A percentile compares a stretch with the other conserved stretches of the same genome.
phyloP scores from a whole-genome alignment of 345 rosid genomes.

The Corchorus olitorius region DNA sequence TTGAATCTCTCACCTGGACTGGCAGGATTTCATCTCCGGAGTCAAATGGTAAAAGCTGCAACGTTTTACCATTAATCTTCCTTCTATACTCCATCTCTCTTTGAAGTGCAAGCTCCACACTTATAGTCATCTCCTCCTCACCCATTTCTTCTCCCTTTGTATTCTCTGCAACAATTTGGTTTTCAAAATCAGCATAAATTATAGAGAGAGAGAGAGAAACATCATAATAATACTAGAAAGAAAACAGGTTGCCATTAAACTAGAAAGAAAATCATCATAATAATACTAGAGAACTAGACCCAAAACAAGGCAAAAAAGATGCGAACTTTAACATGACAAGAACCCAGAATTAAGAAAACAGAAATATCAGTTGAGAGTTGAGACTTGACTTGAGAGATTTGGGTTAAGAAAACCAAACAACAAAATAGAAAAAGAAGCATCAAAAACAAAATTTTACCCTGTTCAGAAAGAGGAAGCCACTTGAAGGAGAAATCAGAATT shows the following conservation, averaged over 20 bases:
- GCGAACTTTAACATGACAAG: no score
- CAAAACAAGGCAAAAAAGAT: no score
- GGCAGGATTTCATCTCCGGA: slow-evolving; percentile 13
- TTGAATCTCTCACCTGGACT: slow-evolving; percentile 15
- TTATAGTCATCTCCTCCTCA: slow-evolving; percentile 11
- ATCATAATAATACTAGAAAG: no score
- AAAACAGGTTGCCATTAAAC: not conserved
- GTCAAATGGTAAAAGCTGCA: not conserved
- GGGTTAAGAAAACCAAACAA: no score
- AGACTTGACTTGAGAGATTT: no score
- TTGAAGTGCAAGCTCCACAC: slow-evolving; percentile 25
- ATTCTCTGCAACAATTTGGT: not conserved
- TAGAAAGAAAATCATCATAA: no score
- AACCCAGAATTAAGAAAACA: no score
- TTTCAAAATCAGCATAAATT: no score
- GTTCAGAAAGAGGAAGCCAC: not conserved
- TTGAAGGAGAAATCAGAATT: not conserved
- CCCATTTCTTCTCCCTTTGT: slow-evolving; percentile 14
- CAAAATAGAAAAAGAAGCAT: no score
- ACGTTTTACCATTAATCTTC: slow-evolving; percentile 15
- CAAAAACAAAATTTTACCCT: not conserved
- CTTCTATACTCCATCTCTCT: slow-evolving; percentile 32
- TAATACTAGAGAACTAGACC: no score
- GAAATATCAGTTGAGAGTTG: no score
- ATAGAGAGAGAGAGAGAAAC: no score